These are phyloP conservation scores for Warburgia ugandensis DNA, from an alignment of 164 flowering plant species.

Conservation along the genomic window DNA sequence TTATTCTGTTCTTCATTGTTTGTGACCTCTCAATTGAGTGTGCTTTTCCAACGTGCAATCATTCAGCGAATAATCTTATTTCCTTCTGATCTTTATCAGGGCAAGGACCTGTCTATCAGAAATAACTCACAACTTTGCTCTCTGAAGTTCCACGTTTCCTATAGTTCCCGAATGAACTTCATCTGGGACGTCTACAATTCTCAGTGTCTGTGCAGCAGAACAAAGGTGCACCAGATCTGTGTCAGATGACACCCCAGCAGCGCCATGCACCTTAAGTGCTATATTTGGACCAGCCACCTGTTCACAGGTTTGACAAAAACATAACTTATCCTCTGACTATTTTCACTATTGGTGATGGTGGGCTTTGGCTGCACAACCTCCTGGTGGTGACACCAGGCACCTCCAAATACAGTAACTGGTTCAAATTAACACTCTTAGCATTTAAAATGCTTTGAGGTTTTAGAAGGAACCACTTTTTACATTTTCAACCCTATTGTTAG, in stretches of 20 bases:
- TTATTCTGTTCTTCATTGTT: no score
- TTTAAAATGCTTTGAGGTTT: not conserved
- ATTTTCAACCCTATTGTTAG: conserved; percentile 1
- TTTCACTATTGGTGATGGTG: not conserved
- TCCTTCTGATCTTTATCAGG: no score
- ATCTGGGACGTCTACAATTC: conserved; percentile 99
- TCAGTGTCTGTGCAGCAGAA: conserved; percentile 79
- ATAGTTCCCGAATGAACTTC: conserved; percentile 95
- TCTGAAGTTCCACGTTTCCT: conserved; percentile 72
- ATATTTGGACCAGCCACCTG: conserved; percentile 96
- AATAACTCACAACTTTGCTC: conserved; percentile 59
- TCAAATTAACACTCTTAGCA: not conserved
- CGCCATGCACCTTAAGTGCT: conserved; percentile 92
- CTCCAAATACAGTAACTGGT: not conserved
- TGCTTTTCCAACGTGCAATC: no score
- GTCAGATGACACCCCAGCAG: conserved; percentile 85
- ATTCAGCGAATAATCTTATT: no score
- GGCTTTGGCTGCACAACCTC: not conserved
- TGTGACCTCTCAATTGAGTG: no score
- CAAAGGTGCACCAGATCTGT: conserved; percentile 85
- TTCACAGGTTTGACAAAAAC: not conserved
- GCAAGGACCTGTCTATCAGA: no score
- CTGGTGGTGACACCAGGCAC: not conserved
- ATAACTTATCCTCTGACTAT: not conserved
- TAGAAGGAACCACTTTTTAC: not conserved